Evolutionary conservation across 2,329 filamentous ascomycete species (phyloP).

Genomic region (Colletotrichum sidae): DNA sequence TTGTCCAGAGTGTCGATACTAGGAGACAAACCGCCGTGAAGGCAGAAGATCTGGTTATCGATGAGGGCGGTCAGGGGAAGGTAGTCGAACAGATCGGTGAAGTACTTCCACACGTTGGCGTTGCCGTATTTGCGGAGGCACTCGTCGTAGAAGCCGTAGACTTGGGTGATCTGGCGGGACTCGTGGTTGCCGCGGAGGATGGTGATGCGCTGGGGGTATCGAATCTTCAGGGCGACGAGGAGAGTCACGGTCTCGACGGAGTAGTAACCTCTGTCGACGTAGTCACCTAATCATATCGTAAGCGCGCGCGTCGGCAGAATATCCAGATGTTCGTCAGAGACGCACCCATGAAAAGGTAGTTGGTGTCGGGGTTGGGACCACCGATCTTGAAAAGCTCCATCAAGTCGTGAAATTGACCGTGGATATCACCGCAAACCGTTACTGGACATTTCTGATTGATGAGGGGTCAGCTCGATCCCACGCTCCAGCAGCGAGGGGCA

Average conservation of each 20-base stretch:
- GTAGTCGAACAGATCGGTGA: slow-evolving; percentile 98
- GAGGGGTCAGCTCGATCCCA: slow-evolving; percentile 44
- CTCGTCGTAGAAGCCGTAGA: slow-evolving; percentile 99
- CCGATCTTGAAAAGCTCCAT: slow-evolving; percentile 99
- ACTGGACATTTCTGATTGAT: slow-evolving; percentile 89
- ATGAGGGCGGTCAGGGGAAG: slow-evolving; percentile 96
- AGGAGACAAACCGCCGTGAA: slow-evolving; percentile 96
- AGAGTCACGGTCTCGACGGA: slow-evolving; percentile 98
- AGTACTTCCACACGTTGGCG: slow-evolving; percentile 99
- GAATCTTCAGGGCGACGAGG: slow-evolving; percentile 95
- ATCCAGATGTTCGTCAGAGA: slow-evolving; percentile 4
- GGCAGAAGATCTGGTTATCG: slow-evolving; percentile 99
- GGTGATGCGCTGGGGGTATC: slow-evolving; percentile 97
- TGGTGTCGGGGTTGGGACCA: slow-evolving; percentile 96
- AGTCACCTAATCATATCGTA: slow-evolving; percentile 75
- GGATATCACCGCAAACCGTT: slow-evolving; percentile 98
- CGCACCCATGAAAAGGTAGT: slow-evolving; percentile 99
- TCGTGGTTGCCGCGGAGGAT: slow-evolving; percentile 99
- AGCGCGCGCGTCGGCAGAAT: slow-evolving; percentile 34
- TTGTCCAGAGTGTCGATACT: slow-evolving; percentile 96
- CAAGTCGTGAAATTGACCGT: slow-evolving; percentile 98
- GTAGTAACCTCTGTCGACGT: slow-evolving; percentile 98
- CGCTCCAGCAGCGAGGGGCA: slow-evolving; percentile 21
- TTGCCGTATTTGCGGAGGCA: slow-evolving; percentile 99
- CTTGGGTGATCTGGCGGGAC: slow-evolving; percentile 97